phyloP scores from a whole-genome alignment of 345 rosid species.

The Salix exigua region DNA sequence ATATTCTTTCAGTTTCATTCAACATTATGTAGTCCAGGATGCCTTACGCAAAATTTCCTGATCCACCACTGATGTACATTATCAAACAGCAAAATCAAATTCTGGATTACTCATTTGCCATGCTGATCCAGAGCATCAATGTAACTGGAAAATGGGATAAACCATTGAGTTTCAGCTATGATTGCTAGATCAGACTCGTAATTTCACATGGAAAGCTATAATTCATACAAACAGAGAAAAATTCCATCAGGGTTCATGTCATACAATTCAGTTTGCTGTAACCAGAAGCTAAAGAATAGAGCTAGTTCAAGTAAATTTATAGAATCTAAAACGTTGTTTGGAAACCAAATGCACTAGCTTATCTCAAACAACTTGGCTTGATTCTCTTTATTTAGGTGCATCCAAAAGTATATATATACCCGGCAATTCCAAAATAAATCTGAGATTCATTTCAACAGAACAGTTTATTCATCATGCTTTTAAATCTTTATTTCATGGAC shows the following conservation, averaged over 20 bases:
- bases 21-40: constrained; percentile 92
- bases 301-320: background rate
- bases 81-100: constrained; percentile 19
- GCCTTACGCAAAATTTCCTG: constrained; percentile 94
- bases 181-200: background rate
- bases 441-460: background rate
- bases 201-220: background rate
- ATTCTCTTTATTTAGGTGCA: background rate
- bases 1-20: constrained; percentile 87
- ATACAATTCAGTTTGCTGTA: background rate
- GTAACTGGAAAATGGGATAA: background rate
- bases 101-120: background rate
- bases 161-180: background rate
- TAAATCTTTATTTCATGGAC: background rate
- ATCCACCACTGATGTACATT: constrained; percentile 88
- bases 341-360: background rate
- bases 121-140: constrained; percentile 2
- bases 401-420: background rate
- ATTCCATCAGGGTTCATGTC: background rate
- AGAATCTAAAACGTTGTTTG: background rate
- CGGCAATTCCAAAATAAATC: background rate
- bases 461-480: background rate
- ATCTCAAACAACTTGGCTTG: background rate
- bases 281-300: background rate
- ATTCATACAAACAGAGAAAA: constrained; percentile 8